Evolutionary conservation across 225 moss, liverwort and hornwort genomes (phyloP).

Genomic region (Rhytidiadelphus loreus): DNA sequence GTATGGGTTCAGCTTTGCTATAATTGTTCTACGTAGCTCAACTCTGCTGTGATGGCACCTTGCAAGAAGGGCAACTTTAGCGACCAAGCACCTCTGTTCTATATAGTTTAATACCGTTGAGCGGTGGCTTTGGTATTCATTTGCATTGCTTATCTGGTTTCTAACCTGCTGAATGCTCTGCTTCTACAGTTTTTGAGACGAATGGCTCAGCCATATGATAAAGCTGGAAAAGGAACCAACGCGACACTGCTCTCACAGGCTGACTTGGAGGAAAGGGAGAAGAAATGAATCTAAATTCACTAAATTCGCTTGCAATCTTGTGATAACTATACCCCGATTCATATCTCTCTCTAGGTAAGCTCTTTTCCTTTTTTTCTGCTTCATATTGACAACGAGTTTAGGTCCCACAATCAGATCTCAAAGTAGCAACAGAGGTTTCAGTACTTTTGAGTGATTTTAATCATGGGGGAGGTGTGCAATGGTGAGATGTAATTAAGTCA

Average conservation of each 20-base stretch:
- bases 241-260: slow-evolving; percentile 81
- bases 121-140: not conserved
- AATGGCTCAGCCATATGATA: slow-evolving; percentile 97
- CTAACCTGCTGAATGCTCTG: not conserved
- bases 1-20: not conserved
- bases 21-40: not conserved
- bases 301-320: not conserved
- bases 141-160: not conserved
- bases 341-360: not conserved
- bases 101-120: not conserved
- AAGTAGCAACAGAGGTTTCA: not conserved
- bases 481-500: not conserved
- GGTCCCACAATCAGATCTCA: not conserved
- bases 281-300: not conserved
- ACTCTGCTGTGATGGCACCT: not conserved
- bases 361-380: not conserved
- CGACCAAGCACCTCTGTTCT: not conserved
- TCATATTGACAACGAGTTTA: not conserved
- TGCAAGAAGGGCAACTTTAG: not conserved
- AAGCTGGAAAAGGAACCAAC: slow-evolving; percentile 53
- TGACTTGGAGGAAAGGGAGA: slow-evolving; percentile 74
- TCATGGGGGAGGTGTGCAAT: not conserved
- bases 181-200: slow-evolving; percentile 79
- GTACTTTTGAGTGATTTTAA: not conserved
- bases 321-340: not conserved